Evolutionary conservation across 2,329 filamentous ascomycete species (phyloP), one percentile per base, ranked within the genome.

Genomic region (Ophiostoma australiae): DNA sequence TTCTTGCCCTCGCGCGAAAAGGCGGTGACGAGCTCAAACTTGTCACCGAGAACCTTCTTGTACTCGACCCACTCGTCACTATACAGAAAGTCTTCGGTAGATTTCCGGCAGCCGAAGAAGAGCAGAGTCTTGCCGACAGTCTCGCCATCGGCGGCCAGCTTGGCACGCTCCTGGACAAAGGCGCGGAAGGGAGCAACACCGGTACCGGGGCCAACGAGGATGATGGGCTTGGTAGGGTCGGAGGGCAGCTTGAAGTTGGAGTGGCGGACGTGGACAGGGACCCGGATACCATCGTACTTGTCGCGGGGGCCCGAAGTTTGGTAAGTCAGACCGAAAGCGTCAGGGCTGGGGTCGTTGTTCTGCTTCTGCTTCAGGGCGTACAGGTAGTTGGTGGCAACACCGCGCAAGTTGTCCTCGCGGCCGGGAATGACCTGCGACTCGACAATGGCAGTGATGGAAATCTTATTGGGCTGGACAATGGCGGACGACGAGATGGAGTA

Each of bases 401-500:
- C 95, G 78, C 94, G 94, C 81, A 99, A 91, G 10, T 85, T 82
- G 68, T 97, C 90, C 41, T 87, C 84, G 68, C 92, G 90, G 75
- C 91, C 91, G 27, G 93, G 89, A 74, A 97, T 87, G 72, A 87
- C 82, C 76, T 93, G 86, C 15, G 90, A 92, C 80, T 98, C 95
- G 72, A 99, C 94, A 58, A 98, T 91, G 71, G 94, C 94, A 20
- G 95, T 99, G 77, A 99, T 91, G 73, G 95, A 92, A 75, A 99
- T 93, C 83, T 93, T 94, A 81, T 97, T 90, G 79, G 95, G 94
- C 79, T 99, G 94, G 20, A 97, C 94, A 10, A 93, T 80, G 7
- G 95, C 97, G 0, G 95, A 98, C 0, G 96, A 99, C 1, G 95
- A 99, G 80, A 99, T 99, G 68, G 96, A 99, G 84, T 99, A 99